Evolutionary conservation across 2,329 filamentous ascomycete genomes (phyloP).

Genomic region (Magnaporthales sp.): DNA sequence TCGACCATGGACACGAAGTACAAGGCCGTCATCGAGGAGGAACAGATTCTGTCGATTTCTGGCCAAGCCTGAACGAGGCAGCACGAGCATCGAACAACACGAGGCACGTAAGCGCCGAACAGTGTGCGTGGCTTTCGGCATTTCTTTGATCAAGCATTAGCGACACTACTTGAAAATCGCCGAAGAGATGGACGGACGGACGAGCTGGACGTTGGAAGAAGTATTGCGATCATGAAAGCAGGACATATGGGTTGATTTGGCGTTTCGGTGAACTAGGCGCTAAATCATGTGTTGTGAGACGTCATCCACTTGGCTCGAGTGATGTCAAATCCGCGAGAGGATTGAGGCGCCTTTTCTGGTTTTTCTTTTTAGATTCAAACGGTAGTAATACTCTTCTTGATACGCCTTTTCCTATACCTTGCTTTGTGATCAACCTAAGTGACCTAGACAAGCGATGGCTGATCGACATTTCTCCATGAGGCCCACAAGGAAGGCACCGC

Average conservation of each 20-base stretch:
- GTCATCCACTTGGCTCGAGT: background rate
- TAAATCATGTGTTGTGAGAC: background rate
- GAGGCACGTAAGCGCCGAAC: background rate
- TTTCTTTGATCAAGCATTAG: background rate
- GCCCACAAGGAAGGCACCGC: too few species aligned
- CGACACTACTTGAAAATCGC: too few species aligned
- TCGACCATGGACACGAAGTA: conserved; percentile 51
- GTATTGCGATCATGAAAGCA: background rate
- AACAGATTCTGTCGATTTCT: conserved; percentile 52
- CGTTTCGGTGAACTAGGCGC: background rate
- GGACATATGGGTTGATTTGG: background rate
- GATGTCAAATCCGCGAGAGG: background rate
- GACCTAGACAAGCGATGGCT: background rate
- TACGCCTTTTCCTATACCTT: background rate
- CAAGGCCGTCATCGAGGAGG: conserved; percentile 65
- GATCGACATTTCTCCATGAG: background rate
- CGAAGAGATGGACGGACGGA: background rate
- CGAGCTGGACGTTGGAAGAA: background rate
- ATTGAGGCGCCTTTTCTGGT: background rate
- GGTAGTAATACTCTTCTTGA: background rate
- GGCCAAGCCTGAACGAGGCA: background rate
- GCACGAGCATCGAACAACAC: background rate
- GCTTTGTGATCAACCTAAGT: background rate
- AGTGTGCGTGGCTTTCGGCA: background rate
- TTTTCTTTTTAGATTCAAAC: background rate